phyloP scores from a whole-genome alignment of 140 eudicot genomes.

The Anethum foeniculum region DNA sequence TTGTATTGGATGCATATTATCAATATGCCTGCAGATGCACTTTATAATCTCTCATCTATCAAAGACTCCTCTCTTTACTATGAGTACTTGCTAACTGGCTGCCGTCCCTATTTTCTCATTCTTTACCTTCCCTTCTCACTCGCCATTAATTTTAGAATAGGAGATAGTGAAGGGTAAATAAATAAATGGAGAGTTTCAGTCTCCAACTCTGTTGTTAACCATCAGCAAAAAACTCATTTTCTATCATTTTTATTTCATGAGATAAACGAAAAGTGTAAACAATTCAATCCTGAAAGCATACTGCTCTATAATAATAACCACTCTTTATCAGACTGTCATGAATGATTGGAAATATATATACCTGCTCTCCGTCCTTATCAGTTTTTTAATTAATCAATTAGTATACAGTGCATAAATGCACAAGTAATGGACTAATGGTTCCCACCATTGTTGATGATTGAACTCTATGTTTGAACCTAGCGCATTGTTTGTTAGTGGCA shows the following conservation, averaged over 20 bases:
- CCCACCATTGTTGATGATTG: background rate
- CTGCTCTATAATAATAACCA: background rate
- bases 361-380: background rate
- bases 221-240: background rate
- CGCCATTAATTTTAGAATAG: background rate
- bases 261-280: background rate
- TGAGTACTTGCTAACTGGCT: background rate
- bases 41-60: background rate
- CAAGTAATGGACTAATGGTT: background rate
- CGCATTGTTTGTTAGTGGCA: background rate
- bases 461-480: background rate
- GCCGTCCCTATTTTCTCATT: background rate
- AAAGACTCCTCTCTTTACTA: background rate
- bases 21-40: background rate
- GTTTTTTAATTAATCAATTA: background rate
- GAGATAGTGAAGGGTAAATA: background rate
- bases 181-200: background rate
- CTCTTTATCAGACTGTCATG: background rate
- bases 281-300: background rate
- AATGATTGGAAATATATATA: background rate
- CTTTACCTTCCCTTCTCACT: background rate
- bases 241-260: background rate
- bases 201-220: background rate
- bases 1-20: background rate
- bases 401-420: background rate